These are phyloP conservation scores for Acanthamoeba royreba DNA, from an alignment of 208 protist genomes.

Conservation along the genomic window DNA sequence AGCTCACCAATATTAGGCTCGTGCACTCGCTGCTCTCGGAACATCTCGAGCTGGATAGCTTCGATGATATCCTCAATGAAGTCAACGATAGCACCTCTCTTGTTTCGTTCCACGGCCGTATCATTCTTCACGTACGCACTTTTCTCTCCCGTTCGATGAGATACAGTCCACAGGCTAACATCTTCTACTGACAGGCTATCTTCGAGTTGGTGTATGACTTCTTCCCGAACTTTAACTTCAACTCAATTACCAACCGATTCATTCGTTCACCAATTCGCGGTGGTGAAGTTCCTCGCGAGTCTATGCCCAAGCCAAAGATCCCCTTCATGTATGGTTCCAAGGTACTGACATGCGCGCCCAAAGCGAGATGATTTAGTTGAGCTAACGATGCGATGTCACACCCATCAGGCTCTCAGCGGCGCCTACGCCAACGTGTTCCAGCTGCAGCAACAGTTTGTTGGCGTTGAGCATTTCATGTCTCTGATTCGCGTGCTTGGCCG, in stretches of 20 bases:
- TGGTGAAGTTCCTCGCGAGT: constrained; percentile 50
- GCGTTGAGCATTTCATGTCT: constrained; percentile 59
- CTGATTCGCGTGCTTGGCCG: constrained; percentile 62
- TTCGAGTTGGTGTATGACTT: constrained; percentile 77
- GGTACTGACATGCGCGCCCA: too few relatives aligned
- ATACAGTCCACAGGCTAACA: not conserved
- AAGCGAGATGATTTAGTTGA: too few relatives aligned
- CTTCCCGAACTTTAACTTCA: constrained; percentile 75
- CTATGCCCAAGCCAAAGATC: constrained; percentile 50
- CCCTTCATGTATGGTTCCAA: constrained; percentile 70
- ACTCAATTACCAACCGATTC: constrained; percentile 70
- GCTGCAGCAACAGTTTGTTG: constrained; percentile 69
- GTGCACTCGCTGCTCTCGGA: constrained; percentile 69
- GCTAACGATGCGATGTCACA: too few relatives aligned
- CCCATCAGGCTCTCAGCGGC: constrained; percentile 34
- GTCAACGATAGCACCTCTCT: constrained; percentile 71
- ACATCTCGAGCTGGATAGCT: constrained; percentile 74
- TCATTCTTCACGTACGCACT: constrained; percentile 64
- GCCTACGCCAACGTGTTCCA: constrained; percentile 62
- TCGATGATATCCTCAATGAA: constrained; percentile 71
- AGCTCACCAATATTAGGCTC: constrained; percentile 61
- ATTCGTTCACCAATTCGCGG: constrained; percentile 42
- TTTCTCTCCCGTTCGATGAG: not conserved
- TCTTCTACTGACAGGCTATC: constrained; percentile 47
- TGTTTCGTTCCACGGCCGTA: constrained; percentile 73